Base-by-base conservation (phyloP, 148 eudicot genomes). In the Suaeda aralocaspica region DNA sequence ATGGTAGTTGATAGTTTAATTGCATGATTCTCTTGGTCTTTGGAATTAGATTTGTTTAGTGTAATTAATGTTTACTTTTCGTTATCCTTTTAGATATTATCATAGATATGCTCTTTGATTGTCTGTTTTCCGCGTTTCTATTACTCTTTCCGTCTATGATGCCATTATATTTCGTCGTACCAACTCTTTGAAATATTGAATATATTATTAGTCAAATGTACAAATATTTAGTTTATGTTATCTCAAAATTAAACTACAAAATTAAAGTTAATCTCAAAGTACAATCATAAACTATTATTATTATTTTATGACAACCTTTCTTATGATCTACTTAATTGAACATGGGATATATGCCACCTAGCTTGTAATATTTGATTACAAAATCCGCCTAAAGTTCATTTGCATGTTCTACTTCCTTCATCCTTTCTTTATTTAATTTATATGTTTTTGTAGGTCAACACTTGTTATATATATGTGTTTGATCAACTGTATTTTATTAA, bases 111-210 rank as follows among this genome's bases (percentile, higher is more conserved):
- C 44, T 41, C 31, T 13, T 16, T 1, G 30, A 1, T 21, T 11
- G 28, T 36, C 39, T 57, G 12, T 69, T 69, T 50, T 41, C 51
- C 63, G 63, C 52, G 39, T 69, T 31, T n/a, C n/a, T n/a, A n/a
- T n/a, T n/a, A n/a, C n/a, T n/a, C n/a, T n/a, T n/a, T n/a, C n/a
- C n/a, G n/a, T n/a, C n/a, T n/a, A n/a, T n/a, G n/a, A n/a, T n/a
- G n/a, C n/a, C n/a, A n/a, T n/a, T n/a, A n/a, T n/a, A n/a, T n/a
- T n/a, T n/a, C n/a, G n/a, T n/a, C n/a, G 5, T 36, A 36, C 4
- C 41, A 36, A 36, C 41, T 36, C 41, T 36, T 3, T 36, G 41
- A 36, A 3, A 36, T 8, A 36, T n/a, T n/a, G n/a, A 36, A 3
- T 36, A 36, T 36, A 36, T 8, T 3, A 36, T 3, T 36, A 8